phyloP scores from a whole-genome alignment of 2,329 filamentous ascomycete species.

The Paramyrothecium sp. region DNA sequence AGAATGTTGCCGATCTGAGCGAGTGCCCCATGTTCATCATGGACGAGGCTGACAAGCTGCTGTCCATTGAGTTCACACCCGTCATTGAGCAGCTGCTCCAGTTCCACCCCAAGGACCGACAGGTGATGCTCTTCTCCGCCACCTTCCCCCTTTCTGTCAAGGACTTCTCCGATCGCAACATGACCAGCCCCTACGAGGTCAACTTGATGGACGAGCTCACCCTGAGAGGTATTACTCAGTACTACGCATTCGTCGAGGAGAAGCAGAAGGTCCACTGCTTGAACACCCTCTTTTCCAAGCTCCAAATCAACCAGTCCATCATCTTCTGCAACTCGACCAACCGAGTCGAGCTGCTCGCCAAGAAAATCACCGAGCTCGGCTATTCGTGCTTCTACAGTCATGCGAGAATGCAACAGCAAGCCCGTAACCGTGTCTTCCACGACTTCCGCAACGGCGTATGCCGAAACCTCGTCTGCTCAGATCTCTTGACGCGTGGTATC shows the following conservation, averaged over 20 bases:
- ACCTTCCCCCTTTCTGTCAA: conserved; percentile 98
- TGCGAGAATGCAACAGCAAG: conserved; percentile 94
- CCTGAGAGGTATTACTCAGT: conserved; percentile 95
- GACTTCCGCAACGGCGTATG: conserved; percentile 98
- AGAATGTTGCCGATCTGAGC: conserved; percentile 93
- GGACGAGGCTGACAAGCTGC: conserved; percentile 98
- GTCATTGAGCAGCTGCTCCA: conserved; percentile 94
- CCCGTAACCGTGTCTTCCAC: conserved; percentile 97
- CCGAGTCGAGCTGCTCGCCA: conserved; percentile 92
- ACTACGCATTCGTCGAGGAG: conserved; percentile 98
- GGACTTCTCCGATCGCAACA: conserved; percentile 97
- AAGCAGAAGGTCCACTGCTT: conserved; percentile 99
- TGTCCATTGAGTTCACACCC: conserved; percentile 94
- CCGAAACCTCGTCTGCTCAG: conserved; percentile 96
- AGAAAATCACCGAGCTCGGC: conserved; percentile 98
- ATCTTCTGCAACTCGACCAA: conserved; percentile 99
- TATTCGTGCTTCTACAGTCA: conserved; percentile 99
- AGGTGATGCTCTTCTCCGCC: conserved; percentile 99
- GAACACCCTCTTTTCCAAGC: conserved; percentile 97
- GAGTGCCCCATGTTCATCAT: conserved; percentile 98
- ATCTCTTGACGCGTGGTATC: conserved; percentile 95
- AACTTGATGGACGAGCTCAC: conserved; percentile 99
- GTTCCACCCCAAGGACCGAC: conserved; percentile 94
- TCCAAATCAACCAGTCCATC: conserved; percentile 99
- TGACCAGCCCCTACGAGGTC: conserved; percentile 95